A percentile compares a stretch with the other conserved stretches of the same genome.
These are phyloP conservation scores for Xeromyces bisporus DNA, from an alignment of 495 filamentous ascomycete species.

Conservation along the genomic window DNA sequence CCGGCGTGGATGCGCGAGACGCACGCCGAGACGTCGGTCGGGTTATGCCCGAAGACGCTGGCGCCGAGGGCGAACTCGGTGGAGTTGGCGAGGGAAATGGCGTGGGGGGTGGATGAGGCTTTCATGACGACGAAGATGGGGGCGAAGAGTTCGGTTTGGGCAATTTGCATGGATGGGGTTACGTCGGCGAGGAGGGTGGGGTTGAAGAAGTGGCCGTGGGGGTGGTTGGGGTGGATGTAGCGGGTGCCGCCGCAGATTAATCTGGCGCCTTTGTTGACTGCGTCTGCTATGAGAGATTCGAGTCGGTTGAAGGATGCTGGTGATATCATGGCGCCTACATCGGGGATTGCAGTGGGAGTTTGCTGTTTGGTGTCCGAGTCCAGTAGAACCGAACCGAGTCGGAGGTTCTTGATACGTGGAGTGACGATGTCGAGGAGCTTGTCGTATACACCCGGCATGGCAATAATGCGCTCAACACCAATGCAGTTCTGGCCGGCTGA, in stretches of 20 bases:
- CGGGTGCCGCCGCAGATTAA: constrained; percentile 71
- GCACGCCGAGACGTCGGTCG: constrained; percentile 34
- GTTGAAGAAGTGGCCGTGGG: constrained; percentile 73
- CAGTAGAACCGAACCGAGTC: constrained; percentile 50
- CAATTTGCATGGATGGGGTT: constrained; percentile 59
- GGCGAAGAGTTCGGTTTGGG: constrained; percentile 80
- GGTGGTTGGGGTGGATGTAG: constrained; percentile 48
- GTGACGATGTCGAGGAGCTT: constrained; percentile 52
- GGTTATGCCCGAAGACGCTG: constrained; percentile 56
- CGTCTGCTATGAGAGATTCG: constrained; percentile 56
- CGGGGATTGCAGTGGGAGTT: constrained; percentile 23
- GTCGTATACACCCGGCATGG: constrained; percentile 54
- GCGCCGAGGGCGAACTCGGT: constrained; percentile 64
- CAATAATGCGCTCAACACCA: constrained; percentile 86
- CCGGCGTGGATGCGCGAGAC: constrained; percentile 58
- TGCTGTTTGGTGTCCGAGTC: constrained; percentile 8
- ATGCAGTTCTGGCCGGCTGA: constrained; percentile 97
- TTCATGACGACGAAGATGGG: constrained; percentile 76
- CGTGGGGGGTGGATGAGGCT: constrained; percentile 39
- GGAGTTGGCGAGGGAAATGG: constrained; percentile 59
- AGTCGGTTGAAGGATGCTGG: constrained; percentile 48
- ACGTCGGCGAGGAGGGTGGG: constrained; percentile 86
- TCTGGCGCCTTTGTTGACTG: constrained; percentile 57
- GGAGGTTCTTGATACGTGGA: constrained; percentile 52
- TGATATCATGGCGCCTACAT: constrained; percentile 86